Conservation (phyloP, 2,329 filamentous ascomycete genomes). For the Ophiostoma tasmaniense region DNA sequence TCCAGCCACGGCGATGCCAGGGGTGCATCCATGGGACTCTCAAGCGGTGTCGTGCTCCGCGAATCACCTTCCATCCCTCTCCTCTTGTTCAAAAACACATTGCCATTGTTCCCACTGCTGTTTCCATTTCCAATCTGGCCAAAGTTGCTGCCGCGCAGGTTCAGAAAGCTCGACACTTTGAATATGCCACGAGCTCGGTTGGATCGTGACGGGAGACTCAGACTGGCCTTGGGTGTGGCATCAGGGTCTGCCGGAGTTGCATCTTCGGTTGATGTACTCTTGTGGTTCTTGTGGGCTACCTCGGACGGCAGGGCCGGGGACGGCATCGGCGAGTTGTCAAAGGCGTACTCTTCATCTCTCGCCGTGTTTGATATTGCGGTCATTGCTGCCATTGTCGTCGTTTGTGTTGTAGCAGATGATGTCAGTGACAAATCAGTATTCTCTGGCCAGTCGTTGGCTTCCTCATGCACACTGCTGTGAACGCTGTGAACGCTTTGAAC, state of each 20-base stretch:
- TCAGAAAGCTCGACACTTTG: slow-evolving; percentile 23
- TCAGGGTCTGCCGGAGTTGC: not conserved
- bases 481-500: no score
- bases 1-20: slow-evolving; percentile 2
- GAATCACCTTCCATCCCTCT: not conserved
- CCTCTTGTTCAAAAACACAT: not conserved
- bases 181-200: slow-evolving; percentile 9
- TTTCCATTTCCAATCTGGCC: not conserved
- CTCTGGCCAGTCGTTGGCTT: not conserved
- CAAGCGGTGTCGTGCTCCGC: not conserved
- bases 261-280: not conserved
- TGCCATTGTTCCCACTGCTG: not conserved
- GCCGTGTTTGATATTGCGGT: not conserved
- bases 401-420: not conserved
- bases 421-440: not conserved
- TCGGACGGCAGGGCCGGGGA: not conserved
- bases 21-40: not conserved
- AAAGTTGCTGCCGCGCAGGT: slow-evolving; percentile 15
- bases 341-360: not conserved
- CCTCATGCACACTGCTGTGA: not conserved
- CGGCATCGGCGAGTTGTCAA: not conserved
- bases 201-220: not conserved
- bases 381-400: not conserved
- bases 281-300: not conserved
- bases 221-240: not conserved